Evolutionary conservation across 345 rosid genomes (phyloP), one percentile per base, ranked within the genome.

Genomic region (Citrus medica): DNA sequence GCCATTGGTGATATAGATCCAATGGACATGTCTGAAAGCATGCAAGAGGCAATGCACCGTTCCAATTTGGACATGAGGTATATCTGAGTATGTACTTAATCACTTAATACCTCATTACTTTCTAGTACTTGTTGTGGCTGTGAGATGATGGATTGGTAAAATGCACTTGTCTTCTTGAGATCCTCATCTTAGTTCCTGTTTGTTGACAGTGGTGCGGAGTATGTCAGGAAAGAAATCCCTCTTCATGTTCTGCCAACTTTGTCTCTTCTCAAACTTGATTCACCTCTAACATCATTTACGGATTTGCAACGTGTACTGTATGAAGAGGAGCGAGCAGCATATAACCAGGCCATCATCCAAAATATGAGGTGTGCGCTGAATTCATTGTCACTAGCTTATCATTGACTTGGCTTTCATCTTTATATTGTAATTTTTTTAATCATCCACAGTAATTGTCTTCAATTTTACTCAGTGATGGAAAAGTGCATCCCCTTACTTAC

Each of bases 21-120:
- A 19, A 88, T 96, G 97, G 98, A 96, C 81, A 92, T 96, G 97
- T 90, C 99, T 64, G 98, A 94, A 80, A 89, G 98, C 81, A 94
- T 96, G 94, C 99, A 92, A 87, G 97, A 94, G 80, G 99, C 99
- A 17, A 89, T 96, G 98, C 93, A 90, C 74, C 97, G 97, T 65
- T 96, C 99, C 32, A 94, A 88, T 84, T 83, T 96, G 90, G 99
- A 96, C 84, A 84, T 92, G 87, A 96, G 97, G 99, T 96, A 83
- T 84, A 79, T 70, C 40, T 77, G 80, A 77, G 80, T 83, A 75
- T 76, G 83, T 83, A 51, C 75, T 80, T 79, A 75, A 61, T 68
- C 70, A 63, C 61, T 69, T 82, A 63, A 35, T 76, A n/a, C 70
- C 56, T 59, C 32, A 51, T 76, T 46, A 25, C 68, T 27, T 40